Percentiles rank a stretch among this genome's conserved stretches.
phyloP scores from a whole-genome alignment of 2,329 filamentous ascomycete species.

The Falciphora oryzae region DNA sequence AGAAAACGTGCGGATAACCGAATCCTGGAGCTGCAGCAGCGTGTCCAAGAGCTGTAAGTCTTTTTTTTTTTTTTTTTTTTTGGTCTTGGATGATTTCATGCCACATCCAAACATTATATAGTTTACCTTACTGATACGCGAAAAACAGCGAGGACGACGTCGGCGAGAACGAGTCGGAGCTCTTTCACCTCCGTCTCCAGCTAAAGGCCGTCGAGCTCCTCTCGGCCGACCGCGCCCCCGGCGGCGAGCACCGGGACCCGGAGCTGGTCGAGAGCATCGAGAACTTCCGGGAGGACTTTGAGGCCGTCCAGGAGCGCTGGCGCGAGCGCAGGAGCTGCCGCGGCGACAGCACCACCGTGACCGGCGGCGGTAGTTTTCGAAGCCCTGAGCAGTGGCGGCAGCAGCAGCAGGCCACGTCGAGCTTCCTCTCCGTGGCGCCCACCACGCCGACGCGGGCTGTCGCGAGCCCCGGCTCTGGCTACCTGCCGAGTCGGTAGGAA shows the following conservation, averaged over 20 bases:
- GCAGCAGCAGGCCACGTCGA: too few species aligned
- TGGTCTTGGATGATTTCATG: too few species aligned
- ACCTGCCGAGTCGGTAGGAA: neutral
- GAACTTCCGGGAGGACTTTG: constrained; percentile 55
- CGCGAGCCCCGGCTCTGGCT: neutral
- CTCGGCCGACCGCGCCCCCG: constrained; percentile 19
- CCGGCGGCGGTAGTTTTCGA: neutral
- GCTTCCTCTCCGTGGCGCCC: neutral
- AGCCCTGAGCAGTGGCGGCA: too few species aligned
- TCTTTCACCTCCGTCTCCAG: constrained; percentile 56
- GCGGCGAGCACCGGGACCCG: constrained; percentile 42
- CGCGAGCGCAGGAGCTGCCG: constrained; percentile 3
- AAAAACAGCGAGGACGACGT: constrained; percentile 47
- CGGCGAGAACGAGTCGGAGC: constrained; percentile 51
- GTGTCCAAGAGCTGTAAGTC: constrained; percentile 51
- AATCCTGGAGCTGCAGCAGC: constrained; percentile 54
- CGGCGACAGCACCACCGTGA: constrained; percentile 1
- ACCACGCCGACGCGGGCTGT: neutral
- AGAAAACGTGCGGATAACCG: constrained; percentile 52
- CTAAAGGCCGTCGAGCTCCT: constrained; percentile 58
- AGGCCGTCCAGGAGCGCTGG: constrained; percentile 8
- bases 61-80: too few species aligned
- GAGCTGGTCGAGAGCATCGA: constrained; percentile 54
- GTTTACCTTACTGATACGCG: too few species aligned
- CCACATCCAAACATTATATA: too few species aligned